A percentile compares a stretch with the other conserved stretches of the same genome.
These are phyloP conservation scores for Thermothielavioides terrestris DNA, from an alignment of 495 filamentous ascomycete species.

Conservation along the genomic window DNA sequence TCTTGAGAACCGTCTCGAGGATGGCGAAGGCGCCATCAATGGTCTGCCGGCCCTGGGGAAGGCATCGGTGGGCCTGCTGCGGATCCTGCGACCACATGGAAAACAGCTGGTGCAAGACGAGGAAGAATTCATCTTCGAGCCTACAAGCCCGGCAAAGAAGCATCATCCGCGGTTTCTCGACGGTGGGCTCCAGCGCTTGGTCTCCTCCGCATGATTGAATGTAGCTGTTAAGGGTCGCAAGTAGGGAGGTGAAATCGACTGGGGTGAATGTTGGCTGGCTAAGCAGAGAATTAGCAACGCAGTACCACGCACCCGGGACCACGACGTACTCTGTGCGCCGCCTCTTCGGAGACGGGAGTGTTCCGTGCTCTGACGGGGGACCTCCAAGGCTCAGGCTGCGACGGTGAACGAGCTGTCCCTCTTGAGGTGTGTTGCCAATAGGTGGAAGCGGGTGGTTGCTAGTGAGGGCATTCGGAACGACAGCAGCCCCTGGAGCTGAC, in stretches of 20 bases:
- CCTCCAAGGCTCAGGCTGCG: background rate
- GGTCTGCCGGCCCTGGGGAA: background rate
- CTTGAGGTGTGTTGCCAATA: background rate
- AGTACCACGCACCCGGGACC: background rate
- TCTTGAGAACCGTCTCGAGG: slow-evolving; percentile 33
- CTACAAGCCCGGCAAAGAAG: slow-evolving; percentile 51
- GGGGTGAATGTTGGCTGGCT: background rate
- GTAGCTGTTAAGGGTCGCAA: slow-evolving; percentile 15
- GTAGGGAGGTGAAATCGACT: slow-evolving; percentile 6
- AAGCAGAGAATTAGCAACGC: background rate
- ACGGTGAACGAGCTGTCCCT: background rate
- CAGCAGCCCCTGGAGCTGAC: background rate
- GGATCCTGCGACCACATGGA: slow-evolving; percentile 39
- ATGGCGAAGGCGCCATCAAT: slow-evolving; percentile 32
- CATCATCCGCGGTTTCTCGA: slow-evolving; percentile 46
- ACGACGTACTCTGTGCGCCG: slow-evolving; percentile 18
- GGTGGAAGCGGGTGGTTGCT: background rate
- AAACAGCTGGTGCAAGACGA: slow-evolving; percentile 61
- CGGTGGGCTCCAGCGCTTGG: background rate
- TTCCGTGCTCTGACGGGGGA: background rate
- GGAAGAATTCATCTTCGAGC: slow-evolving; percentile 50
- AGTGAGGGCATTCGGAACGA: background rate
- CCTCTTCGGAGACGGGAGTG: slow-evolving; percentile 9
- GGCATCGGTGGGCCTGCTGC: background rate
- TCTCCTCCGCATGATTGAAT: slow-evolving; percentile 16